Evolutionary conservation across 331 rosid genomes (phyloP), one percentile per base, ranked within the genome.

Genomic region (Cydonia oblonga): DNA sequence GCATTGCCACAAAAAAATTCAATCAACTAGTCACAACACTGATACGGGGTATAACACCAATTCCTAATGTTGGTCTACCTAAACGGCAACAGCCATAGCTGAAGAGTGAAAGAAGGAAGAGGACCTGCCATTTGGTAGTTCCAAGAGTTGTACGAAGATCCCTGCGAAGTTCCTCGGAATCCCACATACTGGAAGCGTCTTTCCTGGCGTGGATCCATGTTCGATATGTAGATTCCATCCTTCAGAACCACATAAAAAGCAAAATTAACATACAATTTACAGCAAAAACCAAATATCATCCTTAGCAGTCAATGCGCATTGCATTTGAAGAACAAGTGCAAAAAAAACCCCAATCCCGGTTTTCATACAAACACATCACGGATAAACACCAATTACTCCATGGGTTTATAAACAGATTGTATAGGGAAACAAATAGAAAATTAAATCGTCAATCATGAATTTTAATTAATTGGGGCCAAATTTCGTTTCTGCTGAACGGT

Each of bases 61-160:
- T 29, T 23, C 62, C 57, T 20, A 49, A 72, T 14, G 66, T 15
- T 67, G 15, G 25, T 42, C 52, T 1, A 25, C 26, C 26, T 58
- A 4, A 18, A 57, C 1, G 18, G 25, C 7, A 19, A 14, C 54
- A 22, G 9, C 49, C 20, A 25, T 2, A 40, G n/a, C 58, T 32
- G 2, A 24, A 64, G 11, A 18, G 1, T 16, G 2, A 56, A 7
- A 30, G 49, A 64, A 5, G n/a, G 60, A 8, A 57, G 53, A 59
- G 15, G 26, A 56, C 62, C 98, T 95, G 98, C 98, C 97, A 95
- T 86, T 89, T 91, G 78, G 98, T 84, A 56, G 97, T 95, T 78
- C 96, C 96, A 56, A 89, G 90, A 18, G 96, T 74, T 70, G 96
- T 87, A 16, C 77, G 89, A 23, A 95, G 81, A 89, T 95, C 98